These are phyloP conservation scores for Astragalus membranaceus DNA, from an alignment of 306 rosid genomes.

Conservation along the genomic window DNA sequence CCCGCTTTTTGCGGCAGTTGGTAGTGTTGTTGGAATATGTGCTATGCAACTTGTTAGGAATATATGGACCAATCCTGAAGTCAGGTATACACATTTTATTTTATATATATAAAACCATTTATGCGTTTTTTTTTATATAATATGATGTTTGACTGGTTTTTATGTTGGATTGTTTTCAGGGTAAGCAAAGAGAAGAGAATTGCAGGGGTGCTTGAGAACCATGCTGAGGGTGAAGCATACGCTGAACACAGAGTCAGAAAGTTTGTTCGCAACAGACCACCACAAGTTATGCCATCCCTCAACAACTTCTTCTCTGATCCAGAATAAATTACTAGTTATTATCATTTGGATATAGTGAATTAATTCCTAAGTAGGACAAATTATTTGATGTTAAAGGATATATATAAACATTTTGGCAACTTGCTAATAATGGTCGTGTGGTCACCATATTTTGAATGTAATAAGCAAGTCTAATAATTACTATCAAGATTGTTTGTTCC, in stretches of 20 bases:
- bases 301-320: constrained; percentile 71
- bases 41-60: constrained; percentile 66
- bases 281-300: constrained; percentile 68
- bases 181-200: constrained; percentile 52
- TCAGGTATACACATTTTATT: constrained; percentile 35
- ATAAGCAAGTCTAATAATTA: background rate
- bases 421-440: background rate
- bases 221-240: constrained; percentile 32
- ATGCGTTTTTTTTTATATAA: no score
- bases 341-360: background rate
- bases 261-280: constrained; percentile 36
- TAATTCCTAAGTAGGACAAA: background rate
- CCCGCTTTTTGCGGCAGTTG: constrained; percentile 68
- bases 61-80: constrained; percentile 67
- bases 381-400: background rate
- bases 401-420: background rate
- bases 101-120: background rate
- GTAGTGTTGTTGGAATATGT: constrained; percentile 60
- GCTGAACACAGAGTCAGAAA: constrained; percentile 32
- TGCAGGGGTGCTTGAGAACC: constrained; percentile 72
- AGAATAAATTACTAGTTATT: constrained; percentile 15
- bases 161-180: constrained; percentile 20
- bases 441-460: background rate
- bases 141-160: no score
- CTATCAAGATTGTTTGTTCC: no score